Evolutionary conservation across 1,139 yeast species (phyloP).

Genomic region (Sugiyamaella sp.): DNA sequence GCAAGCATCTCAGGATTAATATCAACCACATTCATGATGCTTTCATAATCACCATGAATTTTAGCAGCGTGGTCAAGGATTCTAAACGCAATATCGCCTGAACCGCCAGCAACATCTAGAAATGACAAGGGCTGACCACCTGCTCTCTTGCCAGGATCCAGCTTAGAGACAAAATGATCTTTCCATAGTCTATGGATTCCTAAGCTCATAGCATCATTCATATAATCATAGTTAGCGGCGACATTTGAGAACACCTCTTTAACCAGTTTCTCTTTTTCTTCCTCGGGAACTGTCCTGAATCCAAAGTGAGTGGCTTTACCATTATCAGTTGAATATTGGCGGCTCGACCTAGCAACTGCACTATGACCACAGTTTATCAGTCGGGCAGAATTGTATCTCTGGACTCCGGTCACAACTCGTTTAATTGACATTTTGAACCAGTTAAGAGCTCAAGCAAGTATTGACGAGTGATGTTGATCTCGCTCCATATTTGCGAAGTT

Average conservation of each 20-base stretch:
- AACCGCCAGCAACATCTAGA: constrained; percentile 98
- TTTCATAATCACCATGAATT: constrained; percentile 71
- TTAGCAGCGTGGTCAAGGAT: constrained; percentile 86
- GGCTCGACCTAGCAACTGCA: background rate
- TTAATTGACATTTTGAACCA: constrained; percentile 6
- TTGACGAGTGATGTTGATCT: too few species aligned
- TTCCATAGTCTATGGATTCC: constrained; percentile 97
- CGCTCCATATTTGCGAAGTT: background rate
- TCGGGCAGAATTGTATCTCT: background rate
- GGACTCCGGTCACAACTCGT: background rate
- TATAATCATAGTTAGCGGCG: constrained; percentile 89
- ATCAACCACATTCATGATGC: constrained; percentile 90
- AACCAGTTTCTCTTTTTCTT: constrained; percentile 81
- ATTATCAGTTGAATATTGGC: constrained; percentile 3
- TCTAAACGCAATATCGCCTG: constrained; percentile 98
- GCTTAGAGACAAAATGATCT: constrained; percentile 78
- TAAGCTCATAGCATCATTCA: constrained; percentile 98
- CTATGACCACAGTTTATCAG: background rate
- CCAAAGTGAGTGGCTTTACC: constrained; percentile 84
- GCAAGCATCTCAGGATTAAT: constrained; percentile 94
- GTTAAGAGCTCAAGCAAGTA: too few species aligned
- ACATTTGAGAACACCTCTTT: constrained; percentile 92
- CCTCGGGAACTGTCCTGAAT: constrained; percentile 76
- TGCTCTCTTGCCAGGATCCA: constrained; percentile 94
- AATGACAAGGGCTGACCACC: constrained; percentile 84